Evolutionary conservation across 139 green algal genomes (phyloP), one percentile per base, ranked within the genome.

Genomic region (Pycnococcus provasolii): DNA sequence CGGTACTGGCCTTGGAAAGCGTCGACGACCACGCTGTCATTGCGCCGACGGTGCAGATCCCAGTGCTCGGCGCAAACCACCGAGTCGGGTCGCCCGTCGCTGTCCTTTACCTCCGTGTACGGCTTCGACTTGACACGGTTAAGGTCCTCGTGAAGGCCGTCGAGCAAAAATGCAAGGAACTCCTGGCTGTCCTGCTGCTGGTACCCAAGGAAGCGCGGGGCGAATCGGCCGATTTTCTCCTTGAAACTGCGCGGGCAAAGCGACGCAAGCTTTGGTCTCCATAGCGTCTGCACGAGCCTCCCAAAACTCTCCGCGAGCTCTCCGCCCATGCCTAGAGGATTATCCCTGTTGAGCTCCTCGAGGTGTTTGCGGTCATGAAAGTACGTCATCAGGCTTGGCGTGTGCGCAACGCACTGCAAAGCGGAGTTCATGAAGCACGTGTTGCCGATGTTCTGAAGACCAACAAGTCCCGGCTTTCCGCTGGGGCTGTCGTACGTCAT

Each of bases 91-190:
- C 80, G 75, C 3, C 80, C 82, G 13, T 81, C 73, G 1, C 55
- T 70, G 58, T 97, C 91, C 52, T 82, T 83, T 68, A 89, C 82
- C 80, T 85, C 66, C 44, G 53, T 3, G 75, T 97, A 97, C 2
- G 89, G 90, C 79, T 96, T 96, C 42, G 80, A 53, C 58, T 83
- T 74, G 58, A 97, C 87, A 45, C 90, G 76, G 78, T 98, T 98
- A 57, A 96, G 77, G 80, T 98, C 92, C 75, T 97, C 91, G 73
- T 96, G 90, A 70, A 96, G 73, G 2, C 91, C 91, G 64, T 97
- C 91, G 62, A 98, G 76, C 72, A 97, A 82, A 73, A 95, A 97
- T 1, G 87, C 87, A 43, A 97, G 80, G 61, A 98, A 83, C 83
- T 82, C 76, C 68, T 82, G 88, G 37, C 67, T 80, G 74, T 97